These are phyloP conservation scores for Stipa capillata DNA, from an alignment of 176 grass and related monocot species.

Conservation along the genomic window DNA sequence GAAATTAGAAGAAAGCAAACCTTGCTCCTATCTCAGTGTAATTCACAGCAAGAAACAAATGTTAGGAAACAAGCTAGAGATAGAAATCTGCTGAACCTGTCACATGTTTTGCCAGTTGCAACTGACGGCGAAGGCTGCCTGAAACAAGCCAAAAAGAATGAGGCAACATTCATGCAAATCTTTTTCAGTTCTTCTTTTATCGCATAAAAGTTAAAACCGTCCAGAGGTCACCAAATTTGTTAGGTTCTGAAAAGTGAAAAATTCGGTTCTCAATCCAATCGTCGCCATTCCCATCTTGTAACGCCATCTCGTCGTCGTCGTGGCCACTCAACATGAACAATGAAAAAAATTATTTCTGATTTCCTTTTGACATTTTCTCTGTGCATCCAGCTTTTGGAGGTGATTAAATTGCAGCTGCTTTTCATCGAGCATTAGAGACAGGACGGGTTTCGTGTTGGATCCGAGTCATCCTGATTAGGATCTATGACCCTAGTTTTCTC, in stretches of 20 bases:
- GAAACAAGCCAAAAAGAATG: slow-evolving; percentile 1
- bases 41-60: too few relatives aligned
- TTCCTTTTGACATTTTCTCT: too few relatives aligned
- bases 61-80: too few relatives aligned
- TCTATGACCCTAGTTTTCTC: neutral
- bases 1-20: neutral
- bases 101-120: slow-evolving; percentile 20
- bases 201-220: neutral
- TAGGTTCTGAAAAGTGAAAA: neutral
- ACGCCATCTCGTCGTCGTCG: neutral
- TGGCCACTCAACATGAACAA: too few relatives aligned
- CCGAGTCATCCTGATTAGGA: slow-evolving; percentile 32
- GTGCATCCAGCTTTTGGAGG: too few relatives aligned
- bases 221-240: neutral
- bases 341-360: too few relatives aligned
- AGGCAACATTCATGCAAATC: slow-evolving; percentile 10
- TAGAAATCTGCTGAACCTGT: neutral
- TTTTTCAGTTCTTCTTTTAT: neutral
- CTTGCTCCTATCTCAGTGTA: too few relatives aligned
- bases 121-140: neutral
- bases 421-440: neutral
- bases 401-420: too few relatives aligned
- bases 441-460: slow-evolving; percentile 15
- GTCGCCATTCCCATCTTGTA: neutral
- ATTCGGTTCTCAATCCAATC: neutral